These are phyloP conservation scores for Fonsecaea erecta DNA, from an alignment of 2,329 filamentous ascomycete species.

Conservation along the genomic window DNA sequence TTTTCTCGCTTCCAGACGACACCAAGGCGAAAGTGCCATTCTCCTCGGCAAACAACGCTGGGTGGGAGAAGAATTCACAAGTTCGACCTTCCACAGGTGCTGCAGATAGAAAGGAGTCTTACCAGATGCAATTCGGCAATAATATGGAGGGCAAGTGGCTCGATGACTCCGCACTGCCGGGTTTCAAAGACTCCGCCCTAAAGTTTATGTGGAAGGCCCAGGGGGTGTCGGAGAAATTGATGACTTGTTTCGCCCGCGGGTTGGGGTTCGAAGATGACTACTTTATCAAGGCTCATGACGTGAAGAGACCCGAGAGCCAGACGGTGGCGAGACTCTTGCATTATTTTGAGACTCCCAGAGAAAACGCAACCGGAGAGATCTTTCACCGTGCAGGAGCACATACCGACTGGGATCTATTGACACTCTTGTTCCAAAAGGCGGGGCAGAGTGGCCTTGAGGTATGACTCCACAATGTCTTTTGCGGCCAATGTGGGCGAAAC, in stretches of 20 bases:
- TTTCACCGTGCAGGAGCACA: slow-evolving; percentile 62
- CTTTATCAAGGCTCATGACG: slow-evolving; percentile 61
- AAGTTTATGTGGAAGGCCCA: slow-evolving; percentile 62
- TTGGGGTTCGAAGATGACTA: slow-evolving; percentile 62
- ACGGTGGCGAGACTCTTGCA: slow-evolving; percentile 62
- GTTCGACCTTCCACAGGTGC: slow-evolving; percentile 64
- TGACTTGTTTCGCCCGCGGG: slow-evolving; percentile 63
- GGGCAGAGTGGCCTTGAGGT: slow-evolving; percentile 61
- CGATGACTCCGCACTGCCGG: slow-evolving; percentile 52
- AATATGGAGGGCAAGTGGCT: slow-evolving; percentile 61
- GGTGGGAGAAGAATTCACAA: slow-evolving; percentile 65
- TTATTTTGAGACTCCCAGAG: slow-evolving; percentile 56
- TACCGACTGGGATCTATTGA: slow-evolving; percentile 67
- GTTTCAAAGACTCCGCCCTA: slow-evolving; percentile 53
- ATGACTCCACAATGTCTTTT: not conserved
- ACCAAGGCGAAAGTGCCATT: slow-evolving; percentile 61
- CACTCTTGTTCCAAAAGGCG: slow-evolving; percentile 65
- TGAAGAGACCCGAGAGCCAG: slow-evolving; percentile 56
- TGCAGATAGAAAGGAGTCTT: slow-evolving; percentile 65
- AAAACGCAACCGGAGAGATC: slow-evolving; percentile 24
- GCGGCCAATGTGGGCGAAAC: not conserved
- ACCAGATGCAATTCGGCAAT: slow-evolving; percentile 66
- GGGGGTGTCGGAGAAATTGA: slow-evolving; percentile 59
- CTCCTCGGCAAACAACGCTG: slow-evolving; percentile 58
- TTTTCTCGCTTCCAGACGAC: slow-evolving; percentile 59